Evolutionary conservation across 2,329 filamentous ascomycete species (phyloP).

Genomic region (Apiospora arundinis): DNA sequence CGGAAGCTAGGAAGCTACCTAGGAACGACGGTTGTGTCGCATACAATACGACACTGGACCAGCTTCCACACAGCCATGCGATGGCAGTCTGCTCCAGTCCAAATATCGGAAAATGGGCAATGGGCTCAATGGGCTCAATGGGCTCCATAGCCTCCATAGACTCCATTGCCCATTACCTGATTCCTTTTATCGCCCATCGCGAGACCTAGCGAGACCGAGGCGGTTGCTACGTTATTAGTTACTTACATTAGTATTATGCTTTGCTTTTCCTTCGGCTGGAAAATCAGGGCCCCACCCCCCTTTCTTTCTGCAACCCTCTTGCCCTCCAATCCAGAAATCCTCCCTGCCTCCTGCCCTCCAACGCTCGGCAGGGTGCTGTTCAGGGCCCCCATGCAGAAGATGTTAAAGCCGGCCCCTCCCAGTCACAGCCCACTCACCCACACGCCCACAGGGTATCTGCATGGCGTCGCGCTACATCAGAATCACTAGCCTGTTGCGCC

Average conservation of each 20-base stretch:
- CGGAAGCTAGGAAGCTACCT: neutral
- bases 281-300: conserved; percentile 8
- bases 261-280: neutral
- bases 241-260: neutral
- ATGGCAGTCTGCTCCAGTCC: neutral
- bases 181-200: too few species aligned
- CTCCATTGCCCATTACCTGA: neutral
- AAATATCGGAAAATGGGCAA: neutral
- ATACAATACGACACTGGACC: neutral
- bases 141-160: too few species aligned
- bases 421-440: neutral
- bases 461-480: conserved; percentile 9
- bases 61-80: neutral
- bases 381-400: neutral
- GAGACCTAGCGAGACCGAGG: neutral
- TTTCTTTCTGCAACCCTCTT: conserved; percentile 8
- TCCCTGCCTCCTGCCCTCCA: too few species aligned
- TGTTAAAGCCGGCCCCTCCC: conserved; percentile 5
- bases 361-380: too few species aligned
- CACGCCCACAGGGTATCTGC: conserved; percentile 1
- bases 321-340: too few species aligned
- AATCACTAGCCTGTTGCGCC: conserved; percentile 5
- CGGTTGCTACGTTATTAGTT: neutral
- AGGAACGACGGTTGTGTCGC: neutral
- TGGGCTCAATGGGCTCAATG: too few species aligned